Evolutionary conservation across 805 yeast species (phyloP).

Genomic region (Schwanniomyces vanrijiae): DNA sequence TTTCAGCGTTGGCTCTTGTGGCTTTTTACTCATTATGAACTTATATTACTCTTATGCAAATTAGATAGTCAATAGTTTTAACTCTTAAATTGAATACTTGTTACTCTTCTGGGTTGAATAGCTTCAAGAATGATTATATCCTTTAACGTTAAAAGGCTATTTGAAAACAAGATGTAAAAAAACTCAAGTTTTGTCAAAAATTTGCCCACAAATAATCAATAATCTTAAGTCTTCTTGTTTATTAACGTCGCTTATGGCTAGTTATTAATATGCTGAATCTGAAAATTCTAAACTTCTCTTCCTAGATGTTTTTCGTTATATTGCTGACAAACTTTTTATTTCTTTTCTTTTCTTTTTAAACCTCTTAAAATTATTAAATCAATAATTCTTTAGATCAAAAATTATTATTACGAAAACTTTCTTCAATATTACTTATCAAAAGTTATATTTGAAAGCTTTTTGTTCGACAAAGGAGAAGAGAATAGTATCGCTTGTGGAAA

Average conservation of each 20-base stretch:
- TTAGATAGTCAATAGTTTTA: neutral
- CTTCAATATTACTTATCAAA: neutral
- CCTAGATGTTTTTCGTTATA: neutral
- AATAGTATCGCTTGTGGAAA: neutral
- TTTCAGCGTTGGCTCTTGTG: slow-evolving; percentile 33
- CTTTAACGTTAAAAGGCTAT: neutral
- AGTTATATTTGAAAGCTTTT: neutral
- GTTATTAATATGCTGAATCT: neutral
- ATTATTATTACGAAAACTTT: neutral
- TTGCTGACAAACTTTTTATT: neutral
- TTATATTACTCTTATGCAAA: neutral
- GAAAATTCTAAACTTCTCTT: neutral
- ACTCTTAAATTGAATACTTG: too few species aligned
- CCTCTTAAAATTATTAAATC: neutral
- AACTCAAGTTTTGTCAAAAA: too few species aligned
- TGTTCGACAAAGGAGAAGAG: neutral
- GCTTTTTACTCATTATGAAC: slow-evolving; percentile 22
- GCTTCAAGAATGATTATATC: neutral
- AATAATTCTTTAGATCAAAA: neutral
- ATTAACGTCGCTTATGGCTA: too few species aligned
- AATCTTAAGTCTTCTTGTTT: too few species aligned
- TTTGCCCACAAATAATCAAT: too few species aligned
- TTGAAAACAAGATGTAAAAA: too few species aligned
- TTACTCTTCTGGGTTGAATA: too few species aligned
- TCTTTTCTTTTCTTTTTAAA: too few species aligned